A percentile compares a stretch with the other conserved stretches of the same genome.
These are phyloP conservation scores for Blumeriella jaapii DNA, from an alignment of 2,329 filamentous ascomycete species.

Conservation along the genomic window DNA sequence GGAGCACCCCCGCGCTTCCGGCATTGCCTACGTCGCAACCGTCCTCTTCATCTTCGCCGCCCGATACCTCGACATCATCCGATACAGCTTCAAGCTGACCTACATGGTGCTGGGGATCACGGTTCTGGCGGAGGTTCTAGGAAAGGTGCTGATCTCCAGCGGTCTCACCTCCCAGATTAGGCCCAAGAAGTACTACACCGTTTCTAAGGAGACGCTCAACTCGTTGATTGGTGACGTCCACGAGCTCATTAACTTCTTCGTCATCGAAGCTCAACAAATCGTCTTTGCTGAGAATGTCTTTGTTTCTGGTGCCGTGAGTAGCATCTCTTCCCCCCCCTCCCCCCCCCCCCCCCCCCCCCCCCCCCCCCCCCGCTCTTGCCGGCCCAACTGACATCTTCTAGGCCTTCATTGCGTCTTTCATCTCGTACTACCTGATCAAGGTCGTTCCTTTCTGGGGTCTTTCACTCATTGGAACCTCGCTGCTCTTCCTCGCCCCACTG, in stretches of 20 bases:
- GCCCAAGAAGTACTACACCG: constrained; percentile 55
- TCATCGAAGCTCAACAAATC: constrained; percentile 58
- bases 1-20: constrained; percentile 56
- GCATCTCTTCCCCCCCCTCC: no score
- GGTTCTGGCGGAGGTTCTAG: constrained; percentile 47
- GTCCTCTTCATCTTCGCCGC: constrained; percentile 49
- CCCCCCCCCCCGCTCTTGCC: background rate
- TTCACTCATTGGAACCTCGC: constrained; percentile 45
- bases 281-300: constrained; percentile 56
- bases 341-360: no score
- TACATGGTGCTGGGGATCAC: constrained; percentile 51
- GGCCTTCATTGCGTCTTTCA: constrained; percentile 48
- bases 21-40: constrained; percentile 48
- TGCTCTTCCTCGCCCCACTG: constrained; percentile 50
- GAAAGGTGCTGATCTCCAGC: constrained; percentile 48
- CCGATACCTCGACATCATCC: constrained; percentile 54
- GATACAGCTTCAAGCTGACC: constrained; percentile 54
- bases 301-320: constrained; percentile 48
- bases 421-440: constrained; percentile 59
- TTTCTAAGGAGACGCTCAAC: constrained; percentile 52
- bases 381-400: constrained; percentile 26
- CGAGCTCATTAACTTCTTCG: constrained; percentile 60
- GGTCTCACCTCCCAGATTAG: constrained; percentile 55
- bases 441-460: constrained; percentile 61
- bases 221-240: constrained; percentile 50